Conservation (phyloP, 2,329 filamentous ascomycete genomes). For the Aspergillus sergii region DNA sequence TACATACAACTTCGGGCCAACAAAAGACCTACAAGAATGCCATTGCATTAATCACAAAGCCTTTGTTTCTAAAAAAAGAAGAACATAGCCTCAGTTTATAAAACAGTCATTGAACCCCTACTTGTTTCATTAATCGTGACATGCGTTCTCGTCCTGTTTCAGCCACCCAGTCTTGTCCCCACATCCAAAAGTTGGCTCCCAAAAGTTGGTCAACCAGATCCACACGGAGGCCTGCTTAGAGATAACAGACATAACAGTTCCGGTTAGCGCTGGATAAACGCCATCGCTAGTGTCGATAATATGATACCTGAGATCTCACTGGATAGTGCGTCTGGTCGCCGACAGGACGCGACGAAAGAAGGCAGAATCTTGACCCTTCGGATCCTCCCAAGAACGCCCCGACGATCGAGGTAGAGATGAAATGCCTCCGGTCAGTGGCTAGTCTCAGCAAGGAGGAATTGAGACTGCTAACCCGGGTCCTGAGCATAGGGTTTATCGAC, state of each 20-base stretch:
- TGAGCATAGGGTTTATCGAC: constrained; percentile 24
- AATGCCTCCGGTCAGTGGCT: constrained; percentile 20
- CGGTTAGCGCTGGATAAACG: neutral
- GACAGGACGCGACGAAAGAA: neutral
- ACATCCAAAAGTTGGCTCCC: neutral
- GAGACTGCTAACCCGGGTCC: constrained; percentile 24
- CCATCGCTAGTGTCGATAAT: neutral
- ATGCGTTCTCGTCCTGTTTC: neutral
- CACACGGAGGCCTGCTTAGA: neutral
- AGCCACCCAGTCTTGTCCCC: neutral
- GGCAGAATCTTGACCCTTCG: neutral
- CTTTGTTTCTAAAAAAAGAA: neutral
- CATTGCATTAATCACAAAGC: neutral
- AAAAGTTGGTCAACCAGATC: neutral
- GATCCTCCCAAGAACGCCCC: neutral
- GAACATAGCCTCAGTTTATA: neutral
- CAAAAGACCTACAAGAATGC: neutral
- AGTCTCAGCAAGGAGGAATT: constrained; percentile 25
- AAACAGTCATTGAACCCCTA: neutral
- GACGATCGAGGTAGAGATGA: constrained; percentile 8
- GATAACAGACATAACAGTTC: neutral
- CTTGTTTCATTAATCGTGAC: neutral
- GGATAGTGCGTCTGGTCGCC: neutral
- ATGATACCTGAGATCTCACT: neutral
- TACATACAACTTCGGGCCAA: neutral